phyloP scores from a whole-genome alignment of 129 eudicot genomes.

The Chrysanthemum seticuspe region DNA sequence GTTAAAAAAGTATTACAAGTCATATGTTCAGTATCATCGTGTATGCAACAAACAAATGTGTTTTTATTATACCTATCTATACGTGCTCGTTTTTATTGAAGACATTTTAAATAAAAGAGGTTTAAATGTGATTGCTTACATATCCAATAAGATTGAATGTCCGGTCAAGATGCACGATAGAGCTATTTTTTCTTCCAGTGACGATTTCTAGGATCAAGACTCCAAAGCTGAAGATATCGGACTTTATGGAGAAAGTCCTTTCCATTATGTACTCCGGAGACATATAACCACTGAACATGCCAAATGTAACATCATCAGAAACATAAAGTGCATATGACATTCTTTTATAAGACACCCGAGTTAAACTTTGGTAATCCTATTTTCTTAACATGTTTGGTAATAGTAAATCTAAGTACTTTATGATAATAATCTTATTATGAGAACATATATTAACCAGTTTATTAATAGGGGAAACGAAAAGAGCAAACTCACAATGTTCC shows the following conservation, averaged over 20 bases:
- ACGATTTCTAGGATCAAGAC: conserved; percentile 23
- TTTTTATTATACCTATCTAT: background rate
- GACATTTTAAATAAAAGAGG: background rate
- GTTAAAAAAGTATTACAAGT: background rate
- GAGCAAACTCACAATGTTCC: conserved; percentile 51
- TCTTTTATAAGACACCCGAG: background rate
- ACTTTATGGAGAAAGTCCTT: conserved; percentile 27
- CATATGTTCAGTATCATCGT: background rate
- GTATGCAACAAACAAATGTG: background rate
- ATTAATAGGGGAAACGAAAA: background rate
- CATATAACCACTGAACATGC: conserved; percentile 24
- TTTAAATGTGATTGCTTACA: conserved; percentile 31
- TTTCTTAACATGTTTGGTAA: too few species aligned
- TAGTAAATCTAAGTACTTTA: too few species aligned
- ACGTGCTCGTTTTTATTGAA: background rate
- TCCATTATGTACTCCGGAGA: conserved; percentile 26
- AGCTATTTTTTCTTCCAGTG: conserved; percentile 10
- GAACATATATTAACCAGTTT: too few species aligned
- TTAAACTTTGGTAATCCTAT: too few species aligned
- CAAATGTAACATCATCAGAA: too few species aligned
- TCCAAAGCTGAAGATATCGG: conserved; percentile 27
- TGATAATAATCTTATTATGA: too few species aligned
- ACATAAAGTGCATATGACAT: too few species aligned
- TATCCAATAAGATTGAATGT: conserved; percentile 39
- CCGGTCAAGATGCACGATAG: conserved; percentile 25